Conservation (phyloP, 139 green algal genomes). For the Coccomyxa sp. region DNA sequence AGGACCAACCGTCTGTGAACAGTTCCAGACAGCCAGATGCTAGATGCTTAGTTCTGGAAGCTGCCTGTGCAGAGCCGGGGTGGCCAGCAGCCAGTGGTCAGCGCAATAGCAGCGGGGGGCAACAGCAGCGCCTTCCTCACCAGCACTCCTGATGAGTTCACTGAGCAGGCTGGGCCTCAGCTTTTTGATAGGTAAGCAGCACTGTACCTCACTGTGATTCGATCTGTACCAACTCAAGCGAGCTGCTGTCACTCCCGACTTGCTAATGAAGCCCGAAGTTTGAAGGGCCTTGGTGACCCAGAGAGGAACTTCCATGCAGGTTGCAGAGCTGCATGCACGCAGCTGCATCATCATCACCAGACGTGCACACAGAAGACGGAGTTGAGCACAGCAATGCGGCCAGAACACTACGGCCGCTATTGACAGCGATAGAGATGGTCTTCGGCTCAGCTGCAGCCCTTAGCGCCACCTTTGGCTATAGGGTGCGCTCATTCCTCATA, state of each 20-base stretch:
- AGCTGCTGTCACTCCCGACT: too few species aligned
- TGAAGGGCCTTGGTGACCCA: not conserved
- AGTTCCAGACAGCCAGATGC: too few species aligned
- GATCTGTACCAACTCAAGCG: too few species aligned
- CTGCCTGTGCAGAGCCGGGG: slow-evolving; percentile 8
- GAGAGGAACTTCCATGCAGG: too few species aligned
- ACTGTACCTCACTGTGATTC: not conserved
- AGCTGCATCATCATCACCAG: not conserved
- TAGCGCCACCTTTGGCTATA: slow-evolving; percentile 69
- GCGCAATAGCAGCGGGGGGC: slow-evolving; percentile 44
- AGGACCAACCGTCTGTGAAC: too few species aligned
- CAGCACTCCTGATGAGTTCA: slow-evolving; percentile 53
- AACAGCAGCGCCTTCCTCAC: slow-evolving; percentile 63
- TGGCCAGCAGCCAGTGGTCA: slow-evolving; percentile 45
- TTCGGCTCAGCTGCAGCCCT: slow-evolving; percentile 78
- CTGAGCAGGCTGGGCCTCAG: slow-evolving; percentile 18
- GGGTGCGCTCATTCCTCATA: slow-evolving; percentile 5
- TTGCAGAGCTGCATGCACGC: not conserved
- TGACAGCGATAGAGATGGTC: slow-evolving; percentile 62
- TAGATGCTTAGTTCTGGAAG: too few species aligned
- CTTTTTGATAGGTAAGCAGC: slow-evolving; percentile 5
- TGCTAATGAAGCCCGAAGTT: not conserved
- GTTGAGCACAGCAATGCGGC: too few species aligned
- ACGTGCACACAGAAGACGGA: too few species aligned
- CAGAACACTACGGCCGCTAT: slow-evolving; percentile 40